phyloP scores from a whole-genome alignment of 495 filamentous ascomycete genomes.

The Xylaria longipes region DNA sequence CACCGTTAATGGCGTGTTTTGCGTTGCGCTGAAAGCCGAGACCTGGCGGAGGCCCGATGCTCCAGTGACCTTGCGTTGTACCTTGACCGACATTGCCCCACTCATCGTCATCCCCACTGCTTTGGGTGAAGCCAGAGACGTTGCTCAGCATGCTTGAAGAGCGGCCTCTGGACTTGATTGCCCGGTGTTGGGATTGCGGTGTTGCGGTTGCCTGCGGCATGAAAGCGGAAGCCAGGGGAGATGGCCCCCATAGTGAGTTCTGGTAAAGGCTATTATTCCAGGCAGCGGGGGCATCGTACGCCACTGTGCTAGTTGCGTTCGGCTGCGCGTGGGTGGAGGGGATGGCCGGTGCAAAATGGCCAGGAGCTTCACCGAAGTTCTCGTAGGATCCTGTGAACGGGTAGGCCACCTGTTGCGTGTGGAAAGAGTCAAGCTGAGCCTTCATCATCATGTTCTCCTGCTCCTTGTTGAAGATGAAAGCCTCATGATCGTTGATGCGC shows the following conservation, averaged over 20 bases:
- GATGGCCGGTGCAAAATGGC: constrained; percentile 30
- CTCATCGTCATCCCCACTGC: constrained; percentile 45
- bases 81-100: constrained; percentile 24
- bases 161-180: constrained; percentile 56
- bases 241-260: constrained; percentile 37
- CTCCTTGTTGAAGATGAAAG: constrained; percentile 49
- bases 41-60: constrained; percentile 29
- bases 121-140: constrained; percentile 70
- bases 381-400: constrained; percentile 39
- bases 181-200: constrained; percentile 32
- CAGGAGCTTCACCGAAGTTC: constrained; percentile 25
- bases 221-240: constrained; percentile 35
- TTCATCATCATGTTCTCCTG: constrained; percentile 49
- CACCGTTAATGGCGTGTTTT: constrained; percentile 24
- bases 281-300: constrained; percentile 37
- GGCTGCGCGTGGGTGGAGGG: constrained; percentile 28
- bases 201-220: constrained; percentile 35
- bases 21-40: constrained; percentile 34
- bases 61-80: constrained; percentile 24
- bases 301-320: constrained; percentile 23
- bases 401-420: constrained; percentile 44
- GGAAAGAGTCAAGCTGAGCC: constrained; percentile 46
- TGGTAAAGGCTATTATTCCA: constrained; percentile 43
- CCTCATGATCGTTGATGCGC: constrained; percentile 44
- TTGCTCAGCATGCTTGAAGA: constrained; percentile 73